Evolutionary conservation across 139 green algal genomes (phyloP), one percentile per base, ranked within the genome.

Genomic region (Picochlorum sp.): DNA sequence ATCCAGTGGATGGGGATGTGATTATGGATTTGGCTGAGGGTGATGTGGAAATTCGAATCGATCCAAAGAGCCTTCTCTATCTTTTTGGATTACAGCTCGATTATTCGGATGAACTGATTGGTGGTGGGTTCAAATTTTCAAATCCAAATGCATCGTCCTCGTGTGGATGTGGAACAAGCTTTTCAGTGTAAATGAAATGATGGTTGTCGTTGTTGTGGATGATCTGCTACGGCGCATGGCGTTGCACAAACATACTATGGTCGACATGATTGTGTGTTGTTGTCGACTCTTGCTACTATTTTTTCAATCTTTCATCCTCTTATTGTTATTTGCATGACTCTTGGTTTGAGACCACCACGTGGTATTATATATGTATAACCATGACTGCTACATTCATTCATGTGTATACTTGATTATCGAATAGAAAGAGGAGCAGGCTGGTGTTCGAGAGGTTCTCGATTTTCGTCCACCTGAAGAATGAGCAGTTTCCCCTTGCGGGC

Each of bases 71-170:
- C 2, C 73, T 97, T 57, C 78, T 97, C 18, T 97, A 96, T 55
- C 74, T 97, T 11, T 97, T 96, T 73, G 91, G 91, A 34, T 87
- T 96, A 84, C 54, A 78, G 13, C 71, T 97, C 41, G 91, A 96
- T 67, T 96, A 88, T 73, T 83, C 61, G 24, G 34, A 79, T 61
- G 89, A 80, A 18, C 79, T 97, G 5, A 92, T 90, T 24, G 84
- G 82, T 3, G 85, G 85, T 9, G 84, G 84, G 7, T 92, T 92
- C 44, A 68, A 74, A 59, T 97, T 97, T 69, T 49, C 79, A 4
- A 97, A 97, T 61, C 91, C 91, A 15, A 95, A 96, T 51, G 90
- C 88, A 2, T 63, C 63, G 0, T 76, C 74, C 26, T 80, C 55
- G 9, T 97, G 90, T 62, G 88, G 90, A 2, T 96, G 90, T 56